Evolutionary conservation across 192 early-diverging fungal species (phyloP).

Genomic region (Oehlia diaphana): DNA sequence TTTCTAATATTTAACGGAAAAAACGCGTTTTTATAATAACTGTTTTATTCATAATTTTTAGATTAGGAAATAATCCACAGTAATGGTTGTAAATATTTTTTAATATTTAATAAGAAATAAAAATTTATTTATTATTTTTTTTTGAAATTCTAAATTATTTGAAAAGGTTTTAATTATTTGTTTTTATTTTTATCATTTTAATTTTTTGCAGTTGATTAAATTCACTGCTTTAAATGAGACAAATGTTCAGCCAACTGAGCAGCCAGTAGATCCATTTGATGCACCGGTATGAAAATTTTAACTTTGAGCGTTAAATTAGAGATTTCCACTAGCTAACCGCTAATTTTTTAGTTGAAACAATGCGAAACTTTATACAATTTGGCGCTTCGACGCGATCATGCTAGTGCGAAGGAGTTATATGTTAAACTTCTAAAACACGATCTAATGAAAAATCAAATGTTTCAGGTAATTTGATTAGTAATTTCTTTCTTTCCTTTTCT

Average conservation of each 20-base stretch:
- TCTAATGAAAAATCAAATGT: constrained; percentile 1
- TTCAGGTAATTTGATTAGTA: not conserved
- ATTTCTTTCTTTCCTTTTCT: no score
- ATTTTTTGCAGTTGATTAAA: constrained; percentile 9
- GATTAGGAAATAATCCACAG: not conserved
- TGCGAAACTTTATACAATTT: constrained; percentile 21
- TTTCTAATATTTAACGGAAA: not conserved
- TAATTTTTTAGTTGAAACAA: not conserved
- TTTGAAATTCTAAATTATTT: not conserved
- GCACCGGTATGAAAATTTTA: not conserved
- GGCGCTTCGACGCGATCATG: not conserved
- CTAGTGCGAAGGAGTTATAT: not conserved
- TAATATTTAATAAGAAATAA: no score
- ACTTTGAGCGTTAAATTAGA: not conserved
- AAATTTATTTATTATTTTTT: not conserved
- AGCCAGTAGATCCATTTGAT: not conserved
- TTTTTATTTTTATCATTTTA: not conserved
- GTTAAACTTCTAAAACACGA: not conserved
- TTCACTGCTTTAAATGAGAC: constrained; percentile 5
- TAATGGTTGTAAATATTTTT: not conserved
- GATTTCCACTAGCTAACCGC: not conserved
- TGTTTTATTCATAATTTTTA: not conserved
- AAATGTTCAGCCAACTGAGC: not conserved
- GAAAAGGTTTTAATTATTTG: no score
- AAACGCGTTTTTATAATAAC: not conserved